Percentiles rank a stretch among this genome's conserved stretches.
Conservation (phyloP, 1,139 yeast genomes). For the Yamadazyma atmosphaerica region DNA sequence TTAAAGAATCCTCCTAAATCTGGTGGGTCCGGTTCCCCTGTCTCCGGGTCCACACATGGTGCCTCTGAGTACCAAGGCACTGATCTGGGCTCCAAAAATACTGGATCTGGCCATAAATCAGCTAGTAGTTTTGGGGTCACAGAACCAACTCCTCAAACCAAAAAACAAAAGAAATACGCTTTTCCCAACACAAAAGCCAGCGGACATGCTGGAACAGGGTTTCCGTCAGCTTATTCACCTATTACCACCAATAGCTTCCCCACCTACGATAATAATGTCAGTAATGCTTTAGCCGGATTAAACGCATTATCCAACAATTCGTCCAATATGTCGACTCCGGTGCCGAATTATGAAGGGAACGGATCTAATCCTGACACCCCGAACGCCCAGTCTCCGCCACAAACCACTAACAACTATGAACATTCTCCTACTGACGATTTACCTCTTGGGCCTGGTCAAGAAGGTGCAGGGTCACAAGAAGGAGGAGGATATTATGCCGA, state of each 20-base stretch:
- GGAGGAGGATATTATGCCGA: slow-evolving; percentile 53
- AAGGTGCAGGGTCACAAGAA: slow-evolving; percentile 27
- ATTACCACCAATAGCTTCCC: slow-evolving; percentile 40
- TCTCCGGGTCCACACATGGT: slow-evolving; percentile 5
- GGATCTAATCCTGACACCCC: slow-evolving; percentile 20
- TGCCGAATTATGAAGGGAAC: slow-evolving; percentile 19
- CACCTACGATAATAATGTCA: slow-evolving; percentile 44
- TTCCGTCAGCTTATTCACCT: slow-evolving; percentile 38
- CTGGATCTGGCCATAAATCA: slow-evolving; percentile 5
- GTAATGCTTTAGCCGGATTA: slow-evolving; percentile 49
- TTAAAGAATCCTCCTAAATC: slow-evolving; percentile 57
- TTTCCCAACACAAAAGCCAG: slow-evolving; percentile 18
- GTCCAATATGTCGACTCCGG: slow-evolving; percentile 33
- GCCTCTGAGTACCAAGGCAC: background rate
- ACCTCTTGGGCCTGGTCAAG: slow-evolving; percentile 37
- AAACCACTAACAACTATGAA: slow-evolving; percentile 26
- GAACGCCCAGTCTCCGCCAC: slow-evolving; percentile 21
- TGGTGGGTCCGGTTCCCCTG: slow-evolving; percentile 12
- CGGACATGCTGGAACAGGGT: slow-evolving; percentile 22
- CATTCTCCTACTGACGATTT: slow-evolving; percentile 31
- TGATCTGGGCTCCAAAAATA: background rate
- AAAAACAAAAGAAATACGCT: slow-evolving; percentile 25
- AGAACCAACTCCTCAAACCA: slow-evolving; percentile 15
- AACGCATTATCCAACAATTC: slow-evolving; percentile 45
- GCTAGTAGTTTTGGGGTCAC: background rate